Base-by-base conservation (phyloP, 1,284 basidiomycete species). In the Fistulinella staudtii region DNA sequence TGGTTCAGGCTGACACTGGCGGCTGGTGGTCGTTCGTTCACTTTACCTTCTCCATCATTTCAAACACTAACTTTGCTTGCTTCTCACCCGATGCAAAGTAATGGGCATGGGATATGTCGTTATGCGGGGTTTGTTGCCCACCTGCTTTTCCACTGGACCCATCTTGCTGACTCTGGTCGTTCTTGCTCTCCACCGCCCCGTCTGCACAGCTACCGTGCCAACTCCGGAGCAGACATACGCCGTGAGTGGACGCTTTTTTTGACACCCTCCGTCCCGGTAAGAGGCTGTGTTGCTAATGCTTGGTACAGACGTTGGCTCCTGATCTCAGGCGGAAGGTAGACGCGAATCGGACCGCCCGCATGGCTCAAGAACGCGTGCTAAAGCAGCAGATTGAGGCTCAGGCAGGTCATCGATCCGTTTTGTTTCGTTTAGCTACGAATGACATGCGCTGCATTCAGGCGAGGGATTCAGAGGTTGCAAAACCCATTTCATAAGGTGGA, bases 241-340 rank as follows among this genome's bases (percentile, higher is more conserved):
- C 34, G 67, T 71, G 48, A 55, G 66, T 57, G 23, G 29, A 41
- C 28, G 23, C 24, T 21, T 27, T 24, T 3, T 43, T 41, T 34
- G 22, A 8, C 24, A 23, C 40, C 28, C 34, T 39, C 15, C 23
- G 8, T 40, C 27, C 17, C 24, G n/a, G 9, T 24, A 24, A 25
- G 17, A 24, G 24, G 36, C 31, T 20, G 31, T 34, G 25, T 28
- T 30, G 5, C 44, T 51, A n/a, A 48, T 45, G 24, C 15, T 24
- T 20, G 35, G 36, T 34, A 38, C 56, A 86, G 83, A 70, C 73
- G 52, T 74, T 86, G 75, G 70, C 83, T 10, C 83, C 85, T 43
- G 83, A 86, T 63, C 60, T 87, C 45, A 74, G 71, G 53, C 73
- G 75, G 38, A 79, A 77, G 56, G 84, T 86, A 5, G 85, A 86